These are phyloP conservation scores for Paspalum vaginatum DNA, from an alignment of 176 grass and related monocot genomes.

Conservation along the genomic window DNA sequence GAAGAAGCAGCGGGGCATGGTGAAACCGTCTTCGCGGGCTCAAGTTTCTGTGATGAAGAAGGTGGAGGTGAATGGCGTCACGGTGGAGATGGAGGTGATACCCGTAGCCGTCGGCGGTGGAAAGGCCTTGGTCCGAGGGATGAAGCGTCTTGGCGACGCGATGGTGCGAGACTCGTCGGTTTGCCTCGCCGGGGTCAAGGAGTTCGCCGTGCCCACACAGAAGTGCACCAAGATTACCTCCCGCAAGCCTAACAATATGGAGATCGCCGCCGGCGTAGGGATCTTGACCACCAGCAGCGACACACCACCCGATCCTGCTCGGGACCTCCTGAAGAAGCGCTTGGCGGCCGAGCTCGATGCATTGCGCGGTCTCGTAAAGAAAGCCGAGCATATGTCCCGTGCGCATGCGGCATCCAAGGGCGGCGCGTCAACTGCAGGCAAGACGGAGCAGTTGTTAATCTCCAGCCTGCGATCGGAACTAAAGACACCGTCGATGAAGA, in stretches of 20 bases:
- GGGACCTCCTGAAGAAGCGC: neutral
- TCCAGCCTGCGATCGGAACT: too few relatives aligned
- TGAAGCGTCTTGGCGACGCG: neutral
- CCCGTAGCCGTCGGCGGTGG: too few relatives aligned
- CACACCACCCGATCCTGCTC: neutral
- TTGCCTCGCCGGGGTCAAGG: neutral
- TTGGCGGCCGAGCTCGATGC: slow-evolving; percentile 6
- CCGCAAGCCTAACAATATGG: neutral
- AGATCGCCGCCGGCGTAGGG: neutral
- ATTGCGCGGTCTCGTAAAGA: neutral
- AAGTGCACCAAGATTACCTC: neutral
- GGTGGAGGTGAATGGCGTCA: too few relatives aligned
- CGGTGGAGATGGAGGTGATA: too few relatives aligned
- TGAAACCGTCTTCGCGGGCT: neutral
- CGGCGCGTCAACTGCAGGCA: neutral
- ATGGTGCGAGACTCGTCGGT: neutral
- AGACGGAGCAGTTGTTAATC: neutral
- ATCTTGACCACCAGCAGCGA: neutral
- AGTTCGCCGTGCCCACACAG: neutral
- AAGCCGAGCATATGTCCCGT: neutral
- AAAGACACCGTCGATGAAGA: too few relatives aligned
- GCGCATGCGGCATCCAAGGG: neutral
- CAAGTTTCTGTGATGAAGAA: too few relatives aligned
- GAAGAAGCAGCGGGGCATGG: neutral
- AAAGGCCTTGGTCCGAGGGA: neutral